Percentiles rank a stretch among this genome's conserved stretches.
Evolutionary conservation across 257 asterid species (phyloP).

Genomic region (Mentha longifolia): DNA sequence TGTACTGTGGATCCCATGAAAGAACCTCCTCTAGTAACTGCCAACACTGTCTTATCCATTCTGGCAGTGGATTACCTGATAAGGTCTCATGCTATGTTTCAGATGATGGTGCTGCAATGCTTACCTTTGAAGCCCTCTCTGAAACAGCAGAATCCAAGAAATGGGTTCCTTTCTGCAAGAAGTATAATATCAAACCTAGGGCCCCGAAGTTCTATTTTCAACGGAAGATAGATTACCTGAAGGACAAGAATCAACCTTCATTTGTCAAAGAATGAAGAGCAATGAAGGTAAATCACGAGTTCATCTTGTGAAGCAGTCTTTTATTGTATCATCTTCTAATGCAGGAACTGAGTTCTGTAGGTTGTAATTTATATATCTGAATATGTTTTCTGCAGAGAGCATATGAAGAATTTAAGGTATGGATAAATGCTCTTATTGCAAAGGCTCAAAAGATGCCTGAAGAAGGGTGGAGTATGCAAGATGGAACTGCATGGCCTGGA

Average conservation of each 20-base stretch:
- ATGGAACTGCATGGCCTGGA: constrained; percentile 87
- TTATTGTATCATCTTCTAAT: neutral
- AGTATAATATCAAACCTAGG: constrained; percentile 65
- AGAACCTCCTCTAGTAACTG: constrained; percentile 74
- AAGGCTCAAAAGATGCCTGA: constrained; percentile 85
- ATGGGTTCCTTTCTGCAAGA: constrained; percentile 82
- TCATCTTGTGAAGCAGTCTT: constrained; percentile 8
- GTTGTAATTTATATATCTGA: constrained; percentile 20
- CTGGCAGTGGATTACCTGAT: constrained; percentile 81
- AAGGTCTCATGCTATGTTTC: constrained; percentile 74
- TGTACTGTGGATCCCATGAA: constrained; percentile 84
- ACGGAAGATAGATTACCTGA: constrained; percentile 70
- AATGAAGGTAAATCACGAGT: constrained; percentile 56
- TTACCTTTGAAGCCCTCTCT: constrained; percentile 69
- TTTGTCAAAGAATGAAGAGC: constrained; percentile 76
- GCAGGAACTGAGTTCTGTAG: constrained; percentile 5
- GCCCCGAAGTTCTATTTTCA: constrained; percentile 74
- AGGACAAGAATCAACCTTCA: constrained; percentile 77
- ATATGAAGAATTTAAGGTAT: constrained; percentile 73
- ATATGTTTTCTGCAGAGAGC: constrained; percentile 57
- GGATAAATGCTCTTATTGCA: constrained; percentile 71
- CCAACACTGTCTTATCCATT: constrained; percentile 72
- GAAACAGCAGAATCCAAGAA: constrained; percentile 73
- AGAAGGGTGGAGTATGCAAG: constrained; percentile 91
- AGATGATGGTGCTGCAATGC: constrained; percentile 83